phyloP scores from a whole-genome alignment of 495 filamentous ascomycete genomes.

The Aspergillus olivimuriae region DNA sequence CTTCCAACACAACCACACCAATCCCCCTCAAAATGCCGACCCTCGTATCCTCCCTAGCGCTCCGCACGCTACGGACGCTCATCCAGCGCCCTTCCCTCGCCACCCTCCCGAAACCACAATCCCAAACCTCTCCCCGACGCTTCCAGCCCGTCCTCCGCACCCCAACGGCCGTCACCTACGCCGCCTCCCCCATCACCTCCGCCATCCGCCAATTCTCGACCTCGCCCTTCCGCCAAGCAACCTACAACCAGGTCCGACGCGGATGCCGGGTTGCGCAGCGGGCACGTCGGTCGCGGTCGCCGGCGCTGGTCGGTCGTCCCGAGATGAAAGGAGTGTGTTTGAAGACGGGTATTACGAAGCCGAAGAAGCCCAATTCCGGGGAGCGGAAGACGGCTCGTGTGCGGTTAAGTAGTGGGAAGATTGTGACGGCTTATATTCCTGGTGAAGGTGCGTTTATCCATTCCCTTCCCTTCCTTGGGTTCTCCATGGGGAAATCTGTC shows the following conservation, averaged over 20 bases:
- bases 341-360: constrained; percentile 83
- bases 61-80: constrained; percentile 35
- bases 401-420: constrained; percentile 75
- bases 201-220: constrained; percentile 37
- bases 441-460: constrained; percentile 74
- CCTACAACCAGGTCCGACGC: constrained; percentile 53
- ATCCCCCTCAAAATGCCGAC: constrained; percentile 26
- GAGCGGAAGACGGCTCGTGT: constrained; percentile 89
- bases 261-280: constrained; percentile 69
- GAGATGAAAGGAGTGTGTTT: constrained; percentile 93
- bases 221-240: constrained; percentile 34
- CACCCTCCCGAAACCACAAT: constrained; percentile 12
- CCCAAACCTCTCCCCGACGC: constrained; percentile 19
- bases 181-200: constrained; percentile 1
- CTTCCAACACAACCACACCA: constrained; percentile 3
- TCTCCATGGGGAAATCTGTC: too few relatives aligned
- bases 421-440: constrained; percentile 87
- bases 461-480: constrained; percentile 1
- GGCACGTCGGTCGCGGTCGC: constrained; percentile 77
- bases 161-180: constrained; percentile 15
- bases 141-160: constrained; percentile 35
- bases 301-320: constrained; percentile 70
- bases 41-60: constrained; percentile 31
- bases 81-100: constrained; percentile 22
- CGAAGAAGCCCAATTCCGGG: constrained; percentile 98